Evolutionary conservation across 805 yeast species (phyloP).

Genomic region (Tetrapisispora fleetii): DNA sequence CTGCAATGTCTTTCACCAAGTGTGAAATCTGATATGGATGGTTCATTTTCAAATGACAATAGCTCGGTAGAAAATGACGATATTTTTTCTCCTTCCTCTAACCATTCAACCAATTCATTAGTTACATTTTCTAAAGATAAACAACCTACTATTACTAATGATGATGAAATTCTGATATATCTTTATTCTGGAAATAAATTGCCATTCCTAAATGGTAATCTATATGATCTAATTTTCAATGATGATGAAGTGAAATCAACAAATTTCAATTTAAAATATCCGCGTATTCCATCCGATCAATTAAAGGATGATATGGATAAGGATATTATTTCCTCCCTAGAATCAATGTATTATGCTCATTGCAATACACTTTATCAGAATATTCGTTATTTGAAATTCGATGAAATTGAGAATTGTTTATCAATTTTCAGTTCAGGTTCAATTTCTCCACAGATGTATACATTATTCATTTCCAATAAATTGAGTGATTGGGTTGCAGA

Average conservation of each 20-base stretch:
- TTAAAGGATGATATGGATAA: conserved; percentile 38
- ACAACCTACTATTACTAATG: background rate
- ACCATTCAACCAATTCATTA: background rate
- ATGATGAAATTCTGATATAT: background rate
- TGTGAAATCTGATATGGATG: background rate
- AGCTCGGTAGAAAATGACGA: conserved; percentile 1
- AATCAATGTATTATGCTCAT: conserved; percentile 52
- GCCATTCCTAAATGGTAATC: background rate
- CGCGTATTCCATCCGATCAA: conserved; percentile 26
- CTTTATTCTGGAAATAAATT: background rate
- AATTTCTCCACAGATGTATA: conserved; percentile 53
- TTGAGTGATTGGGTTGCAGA: conserved; percentile 52
- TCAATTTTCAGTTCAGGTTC: conserved; percentile 41
- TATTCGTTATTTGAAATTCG: conserved; percentile 57
- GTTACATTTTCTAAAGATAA: background rate
- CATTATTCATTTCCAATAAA: conserved; percentile 41
- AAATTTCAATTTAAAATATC: conserved; percentile 29
- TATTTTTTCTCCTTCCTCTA: background rate
- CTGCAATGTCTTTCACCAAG: background rate
- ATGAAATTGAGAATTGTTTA: conserved; percentile 46
- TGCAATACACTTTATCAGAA: conserved; percentile 56
- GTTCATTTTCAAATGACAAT: background rate
- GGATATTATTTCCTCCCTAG: conserved; percentile 53
- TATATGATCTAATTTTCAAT: background rate
- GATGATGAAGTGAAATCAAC: background rate